These are phyloP conservation scores for Antitrichia curtipendula DNA, from an alignment of 225 moss, liverwort and hornwort genomes.

Conservation along the genomic window DNA sequence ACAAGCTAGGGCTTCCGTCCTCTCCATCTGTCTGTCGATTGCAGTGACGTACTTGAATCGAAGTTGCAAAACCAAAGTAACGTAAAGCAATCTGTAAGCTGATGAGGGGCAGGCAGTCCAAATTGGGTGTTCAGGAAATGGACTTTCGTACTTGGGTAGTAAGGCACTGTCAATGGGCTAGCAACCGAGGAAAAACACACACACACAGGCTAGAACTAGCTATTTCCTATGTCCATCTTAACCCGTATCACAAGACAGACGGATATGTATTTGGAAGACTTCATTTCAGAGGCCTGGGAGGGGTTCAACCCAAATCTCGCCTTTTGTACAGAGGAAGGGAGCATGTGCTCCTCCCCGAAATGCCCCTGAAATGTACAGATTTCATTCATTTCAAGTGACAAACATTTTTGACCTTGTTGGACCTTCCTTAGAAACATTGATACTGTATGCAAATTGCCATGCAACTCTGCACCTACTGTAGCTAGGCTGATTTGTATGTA, in stretches of 20 bases:
- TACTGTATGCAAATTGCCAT: background rate
- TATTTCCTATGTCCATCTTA: background rate
- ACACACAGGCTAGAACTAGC: background rate
- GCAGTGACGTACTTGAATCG: background rate
- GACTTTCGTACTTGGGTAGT: background rate
- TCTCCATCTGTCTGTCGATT: background rate
- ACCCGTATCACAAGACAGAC: accelerated
- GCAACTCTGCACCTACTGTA: background rate
- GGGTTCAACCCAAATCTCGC: accelerated
- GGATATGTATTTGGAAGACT: background rate
- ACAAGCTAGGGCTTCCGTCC: background rate
- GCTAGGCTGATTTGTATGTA: background rate
- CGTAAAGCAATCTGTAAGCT: background rate
- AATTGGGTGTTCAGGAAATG: background rate
- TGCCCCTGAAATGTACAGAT: background rate
- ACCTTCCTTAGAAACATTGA: background rate
- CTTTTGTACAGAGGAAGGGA: background rate
- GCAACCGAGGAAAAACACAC: background rate
- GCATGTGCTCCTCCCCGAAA: background rate
- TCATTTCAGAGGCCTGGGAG: background rate
- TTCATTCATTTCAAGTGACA: background rate
- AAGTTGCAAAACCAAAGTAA: too few species aligned
- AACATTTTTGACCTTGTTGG: background rate
- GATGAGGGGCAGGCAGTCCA: background rate
- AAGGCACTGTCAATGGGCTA: background rate